Evolutionary conservation across 768 basidiomycete genomes (phyloP).

Genomic region (Psilocybe azurescens): DNA sequence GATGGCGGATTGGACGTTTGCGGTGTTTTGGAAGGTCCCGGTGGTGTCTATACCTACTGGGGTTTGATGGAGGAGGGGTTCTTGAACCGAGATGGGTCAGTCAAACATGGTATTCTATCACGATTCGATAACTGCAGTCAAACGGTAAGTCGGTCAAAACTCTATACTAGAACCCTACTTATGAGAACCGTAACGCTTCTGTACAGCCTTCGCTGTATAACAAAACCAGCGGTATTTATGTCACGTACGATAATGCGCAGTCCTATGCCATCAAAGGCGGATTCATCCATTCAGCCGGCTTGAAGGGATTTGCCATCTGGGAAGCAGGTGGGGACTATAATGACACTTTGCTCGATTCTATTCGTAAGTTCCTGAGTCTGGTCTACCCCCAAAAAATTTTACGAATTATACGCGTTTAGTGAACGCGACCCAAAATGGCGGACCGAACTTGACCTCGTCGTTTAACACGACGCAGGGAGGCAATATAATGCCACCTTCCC

Average conservation of each 20-base stretch:
- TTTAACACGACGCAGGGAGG: slow-evolving; percentile 5
- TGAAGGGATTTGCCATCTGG: slow-evolving; percentile 78
- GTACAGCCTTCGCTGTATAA: slow-evolving; percentile 74
- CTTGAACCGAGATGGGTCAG: slow-evolving; percentile 50
- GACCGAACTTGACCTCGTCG: slow-evolving; percentile 12
- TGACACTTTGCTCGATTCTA: slow-evolving; percentile 67
- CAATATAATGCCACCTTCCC: slow-evolving; percentile 1
- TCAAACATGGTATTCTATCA: slow-evolving; percentile 49
- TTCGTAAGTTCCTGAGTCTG: slow-evolving; percentile 38
- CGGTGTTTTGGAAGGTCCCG: slow-evolving; percentile 55
- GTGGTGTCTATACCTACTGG: slow-evolving; percentile 69
- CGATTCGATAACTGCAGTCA: slow-evolving; percentile 71
- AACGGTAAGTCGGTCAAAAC: slow-evolving; percentile 54
- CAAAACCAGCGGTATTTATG: slow-evolving; percentile 51
- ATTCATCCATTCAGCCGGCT: slow-evolving; percentile 55
- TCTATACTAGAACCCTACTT: background rate
- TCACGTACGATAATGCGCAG: slow-evolving; percentile 68
- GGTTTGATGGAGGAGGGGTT: slow-evolving; percentile 63
- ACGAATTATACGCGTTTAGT: slow-evolving; percentile 18
- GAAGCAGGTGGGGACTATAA: slow-evolving; percentile 70
- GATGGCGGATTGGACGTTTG: slow-evolving; percentile 56
- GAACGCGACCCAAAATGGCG: slow-evolving; percentile 28
- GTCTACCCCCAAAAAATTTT: slow-evolving; percentile 5
- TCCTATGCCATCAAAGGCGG: slow-evolving; percentile 68
- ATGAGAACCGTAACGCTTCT: slow-evolving; percentile 8